These are phyloP conservation scores for Pistacia atlantica DNA, from an alignment of 345 rosid species.

Conservation along the genomic window DNA sequence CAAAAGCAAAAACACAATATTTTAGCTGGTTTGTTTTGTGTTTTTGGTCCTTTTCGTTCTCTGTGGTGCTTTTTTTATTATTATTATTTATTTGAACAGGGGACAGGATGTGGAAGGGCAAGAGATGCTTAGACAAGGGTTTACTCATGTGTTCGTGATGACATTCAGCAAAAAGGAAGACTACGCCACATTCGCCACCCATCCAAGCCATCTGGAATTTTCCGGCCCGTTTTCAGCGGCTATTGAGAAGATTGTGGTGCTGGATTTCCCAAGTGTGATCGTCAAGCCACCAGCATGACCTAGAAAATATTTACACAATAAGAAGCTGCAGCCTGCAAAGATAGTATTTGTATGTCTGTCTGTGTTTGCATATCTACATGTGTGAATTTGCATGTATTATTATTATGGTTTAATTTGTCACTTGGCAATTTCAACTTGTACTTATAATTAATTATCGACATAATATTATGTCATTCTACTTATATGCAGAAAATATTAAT, in stretches of 20 bases:
- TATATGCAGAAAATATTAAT: not conserved
- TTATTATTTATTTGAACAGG: conserved; percentile 36
- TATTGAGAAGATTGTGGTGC: conserved; percentile 75
- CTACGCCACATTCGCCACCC: conserved; percentile 55
- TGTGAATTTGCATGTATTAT: conserved; percentile 4
- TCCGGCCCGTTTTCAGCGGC: conserved; percentile 75
- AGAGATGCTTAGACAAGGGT: conserved; percentile 95
- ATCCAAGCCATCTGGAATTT: conserved; percentile 76
- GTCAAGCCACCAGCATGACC: conserved; percentile 39
- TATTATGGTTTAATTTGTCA: not conserved
- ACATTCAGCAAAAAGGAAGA: conserved; percentile 81
- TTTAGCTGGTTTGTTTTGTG: too few relatives aligned
- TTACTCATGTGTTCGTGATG: conserved; percentile 79
- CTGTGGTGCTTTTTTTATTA: not conserved
- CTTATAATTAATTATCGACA: not conserved
- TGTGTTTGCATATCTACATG: not conserved
- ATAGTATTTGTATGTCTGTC: conserved; percentile 1
- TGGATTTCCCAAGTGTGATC: conserved; percentile 59
- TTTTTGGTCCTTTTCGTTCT: not conserved
- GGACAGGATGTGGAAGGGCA: conserved; percentile 78
- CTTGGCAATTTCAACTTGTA: conserved; percentile 19
- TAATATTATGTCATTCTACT: too few relatives aligned
- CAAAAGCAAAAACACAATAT: too few relatives aligned
- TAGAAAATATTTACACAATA: not conserved
- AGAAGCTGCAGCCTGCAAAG: not conserved